A percentile compares a stretch with the other conserved stretches of the same genome.
These are phyloP conservation scores for Crithidia sp. DNA, from an alignment of 208 protist species.

Conservation along the genomic window DNA sequence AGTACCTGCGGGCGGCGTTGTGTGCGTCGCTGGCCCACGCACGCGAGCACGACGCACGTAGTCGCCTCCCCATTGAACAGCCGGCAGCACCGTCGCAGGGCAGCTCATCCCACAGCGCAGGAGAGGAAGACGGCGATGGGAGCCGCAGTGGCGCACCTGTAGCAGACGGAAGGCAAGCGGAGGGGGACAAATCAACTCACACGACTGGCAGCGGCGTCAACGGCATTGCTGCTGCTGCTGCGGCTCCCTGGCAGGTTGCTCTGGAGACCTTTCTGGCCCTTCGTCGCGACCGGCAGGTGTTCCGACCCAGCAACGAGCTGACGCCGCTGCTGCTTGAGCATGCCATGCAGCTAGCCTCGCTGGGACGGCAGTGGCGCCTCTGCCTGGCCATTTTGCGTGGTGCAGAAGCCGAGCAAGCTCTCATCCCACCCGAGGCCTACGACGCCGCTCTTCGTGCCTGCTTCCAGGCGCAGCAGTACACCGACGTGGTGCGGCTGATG, in stretches of 20 bases:
- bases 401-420: constrained; percentile 45
- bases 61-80: background rate
- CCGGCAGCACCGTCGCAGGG: background rate
- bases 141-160: background rate
- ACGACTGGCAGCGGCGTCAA: too few species aligned
- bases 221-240: background rate
- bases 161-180: background rate
- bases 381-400: constrained; percentile 49
- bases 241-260: constrained; percentile 45
- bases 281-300: constrained; percentile 29
- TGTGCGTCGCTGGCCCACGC: constrained; percentile 21
- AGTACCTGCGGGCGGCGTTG: constrained; percentile 70
- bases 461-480: constrained; percentile 43
- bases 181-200: too few species aligned
- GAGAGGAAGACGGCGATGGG: background rate
- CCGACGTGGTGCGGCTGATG: constrained; percentile 57
- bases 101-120: too few species aligned
- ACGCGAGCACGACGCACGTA: background rate
- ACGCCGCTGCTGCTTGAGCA: constrained; percentile 66
- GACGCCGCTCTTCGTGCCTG: constrained; percentile 68
- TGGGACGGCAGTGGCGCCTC: constrained; percentile 56
- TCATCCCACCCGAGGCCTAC: constrained; percentile 70
- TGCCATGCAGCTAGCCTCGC: constrained; percentile 49
- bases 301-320: constrained; percentile 45
- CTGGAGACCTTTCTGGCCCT: constrained; percentile 50